Evolutionary conservation across 805 yeast species (phyloP).

Genomic region (Wickerhamomyces tratensis): DNA sequence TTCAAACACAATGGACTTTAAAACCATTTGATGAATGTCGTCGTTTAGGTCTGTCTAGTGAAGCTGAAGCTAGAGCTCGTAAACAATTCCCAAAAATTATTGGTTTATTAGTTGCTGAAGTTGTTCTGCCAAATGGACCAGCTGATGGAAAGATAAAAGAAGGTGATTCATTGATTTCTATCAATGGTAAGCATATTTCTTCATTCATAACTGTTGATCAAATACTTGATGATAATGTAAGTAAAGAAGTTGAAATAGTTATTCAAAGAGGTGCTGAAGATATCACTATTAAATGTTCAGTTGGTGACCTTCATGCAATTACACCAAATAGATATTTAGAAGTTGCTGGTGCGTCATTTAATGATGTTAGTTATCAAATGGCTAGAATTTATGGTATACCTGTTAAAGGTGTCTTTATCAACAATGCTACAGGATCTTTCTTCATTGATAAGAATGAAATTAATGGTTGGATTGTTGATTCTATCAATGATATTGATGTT

Average conservation of each 20-base stretch:
- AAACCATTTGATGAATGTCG: conserved; percentile 88
- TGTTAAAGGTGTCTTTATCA: conserved; percentile 73
- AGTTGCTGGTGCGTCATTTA: conserved; percentile 82
- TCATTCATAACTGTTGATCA: conserved; percentile 78
- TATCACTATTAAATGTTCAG: conserved; percentile 36
- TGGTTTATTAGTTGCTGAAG: conserved; percentile 77
- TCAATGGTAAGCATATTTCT: conserved; percentile 54
- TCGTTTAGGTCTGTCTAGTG: conserved; percentile 71
- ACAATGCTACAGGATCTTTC: conserved; percentile 73
- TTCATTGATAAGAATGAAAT: conserved; percentile 46
- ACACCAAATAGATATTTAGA: conserved; percentile 77
- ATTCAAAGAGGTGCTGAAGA: conserved; percentile 71
- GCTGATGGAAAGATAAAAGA: conserved; percentile 65
- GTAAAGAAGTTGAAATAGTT: conserved; percentile 40
- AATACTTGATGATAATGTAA: conserved; percentile 65
- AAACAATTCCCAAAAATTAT: conserved; percentile 59
- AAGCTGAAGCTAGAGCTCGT: conserved; percentile 64
- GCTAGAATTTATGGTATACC: conserved; percentile 82
- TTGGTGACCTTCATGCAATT: conserved; percentile 71
- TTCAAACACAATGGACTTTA: conserved; percentile 82
- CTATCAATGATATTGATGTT: conserved; percentile 65
- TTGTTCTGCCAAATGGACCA: conserved; percentile 80
- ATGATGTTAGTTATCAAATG: conserved; percentile 78
- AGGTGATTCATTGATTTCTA: conserved; percentile 75
- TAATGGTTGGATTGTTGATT: conserved; percentile 74